These are phyloP conservation scores for Ceriops tagal DNA, from an alignment of 345 rosid species.

Conservation along the genomic window DNA sequence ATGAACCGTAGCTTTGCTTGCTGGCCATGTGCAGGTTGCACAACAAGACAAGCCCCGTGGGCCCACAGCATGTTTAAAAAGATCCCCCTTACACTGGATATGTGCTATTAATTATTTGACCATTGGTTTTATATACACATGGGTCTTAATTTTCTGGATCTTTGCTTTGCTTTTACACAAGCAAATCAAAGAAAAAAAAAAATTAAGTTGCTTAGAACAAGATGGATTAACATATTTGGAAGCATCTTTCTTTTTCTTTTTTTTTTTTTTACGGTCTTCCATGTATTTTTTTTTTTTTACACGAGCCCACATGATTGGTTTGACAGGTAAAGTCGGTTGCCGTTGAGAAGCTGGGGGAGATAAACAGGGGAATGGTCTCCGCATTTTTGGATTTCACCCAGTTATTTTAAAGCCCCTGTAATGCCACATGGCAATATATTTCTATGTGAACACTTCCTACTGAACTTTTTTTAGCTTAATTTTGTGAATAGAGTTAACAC, in stretches of 20 bases:
- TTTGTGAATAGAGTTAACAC: no score
- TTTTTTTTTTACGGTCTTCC: neutral
- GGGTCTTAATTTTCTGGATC: no score
- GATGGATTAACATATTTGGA: neutral
- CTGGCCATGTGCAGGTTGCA: conserved; percentile 30
- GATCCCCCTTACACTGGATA: conserved; percentile 1
- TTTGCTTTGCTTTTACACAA: neutral
- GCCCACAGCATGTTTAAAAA: neutral
- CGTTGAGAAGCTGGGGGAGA: conserved; percentile 32
- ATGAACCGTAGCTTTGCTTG: conserved; percentile 21
- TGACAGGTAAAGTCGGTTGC: conserved; percentile 73
- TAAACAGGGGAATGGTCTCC: conserved; percentile 39
- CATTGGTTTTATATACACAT: no score
- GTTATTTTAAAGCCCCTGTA: conserved; percentile 31
- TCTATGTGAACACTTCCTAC: no score
- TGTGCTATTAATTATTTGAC: no score
- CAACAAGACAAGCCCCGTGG: conserved; percentile 17
- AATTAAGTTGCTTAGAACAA: neutral
- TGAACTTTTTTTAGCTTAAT: no score
- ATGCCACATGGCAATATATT: conserved; percentile 1
- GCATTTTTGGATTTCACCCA: conserved; percentile 28
- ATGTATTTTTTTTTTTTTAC: neutral
- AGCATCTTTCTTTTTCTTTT: neutral
- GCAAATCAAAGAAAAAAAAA: neutral
- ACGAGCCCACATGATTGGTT: conserved; percentile 36